A percentile compares a stretch with the other conserved stretches of the same genome.
Evolutionary conservation across 2,329 filamentous ascomycete species (phyloP).

Genomic region (Clathrospora elynae): DNA sequence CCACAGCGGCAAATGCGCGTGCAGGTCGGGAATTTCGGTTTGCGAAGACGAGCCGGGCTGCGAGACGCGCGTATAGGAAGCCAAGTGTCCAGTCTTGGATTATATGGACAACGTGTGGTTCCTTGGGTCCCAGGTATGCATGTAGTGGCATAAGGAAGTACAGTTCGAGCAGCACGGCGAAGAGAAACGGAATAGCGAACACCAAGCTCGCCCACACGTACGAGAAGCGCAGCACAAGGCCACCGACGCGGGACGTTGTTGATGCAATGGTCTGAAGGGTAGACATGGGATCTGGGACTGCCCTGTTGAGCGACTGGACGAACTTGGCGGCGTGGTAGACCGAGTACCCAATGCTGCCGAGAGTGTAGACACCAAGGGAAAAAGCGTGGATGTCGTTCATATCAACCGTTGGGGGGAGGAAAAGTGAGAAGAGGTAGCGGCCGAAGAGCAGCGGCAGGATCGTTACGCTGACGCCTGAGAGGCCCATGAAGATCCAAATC

Average conservation of each 20-base stretch:
- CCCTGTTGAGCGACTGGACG: conserved; percentile 29
- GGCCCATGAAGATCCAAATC: conserved; percentile 91
- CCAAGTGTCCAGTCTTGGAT: conserved; percentile 95
- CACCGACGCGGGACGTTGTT: conserved; percentile 33
- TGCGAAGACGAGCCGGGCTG: conserved; percentile 69
- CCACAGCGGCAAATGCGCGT: conserved; percentile 73
- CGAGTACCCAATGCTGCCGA: conserved; percentile 70
- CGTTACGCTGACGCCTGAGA: conserved; percentile 82
- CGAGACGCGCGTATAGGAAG: conserved; percentile 85
- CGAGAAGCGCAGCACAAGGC: conserved; percentile 58
- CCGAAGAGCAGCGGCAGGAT: conserved; percentile 87
- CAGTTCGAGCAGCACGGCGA: conserved; percentile 80
- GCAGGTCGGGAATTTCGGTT: conserved; percentile 73
- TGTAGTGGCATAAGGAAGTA: conserved; percentile 88
- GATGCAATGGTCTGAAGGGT: conserved; percentile 35
- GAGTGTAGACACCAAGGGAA: conserved; percentile 82
- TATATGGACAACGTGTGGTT: conserved; percentile 75
- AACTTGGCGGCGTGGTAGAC: conserved; percentile 57
- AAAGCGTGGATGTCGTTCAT: conserved; percentile 98
- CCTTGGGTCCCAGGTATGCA: conserved; percentile 64
- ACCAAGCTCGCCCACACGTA: conserved; percentile 79
- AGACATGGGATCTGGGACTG: conserved; percentile 38
- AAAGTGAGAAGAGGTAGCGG: conserved; percentile 72
- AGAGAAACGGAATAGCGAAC: conserved; percentile 79
- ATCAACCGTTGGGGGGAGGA: conserved; percentile 67